Evolutionary conservation across 768 basidiomycete species (phyloP).

Genomic region (Boletus subparvulus): DNA sequence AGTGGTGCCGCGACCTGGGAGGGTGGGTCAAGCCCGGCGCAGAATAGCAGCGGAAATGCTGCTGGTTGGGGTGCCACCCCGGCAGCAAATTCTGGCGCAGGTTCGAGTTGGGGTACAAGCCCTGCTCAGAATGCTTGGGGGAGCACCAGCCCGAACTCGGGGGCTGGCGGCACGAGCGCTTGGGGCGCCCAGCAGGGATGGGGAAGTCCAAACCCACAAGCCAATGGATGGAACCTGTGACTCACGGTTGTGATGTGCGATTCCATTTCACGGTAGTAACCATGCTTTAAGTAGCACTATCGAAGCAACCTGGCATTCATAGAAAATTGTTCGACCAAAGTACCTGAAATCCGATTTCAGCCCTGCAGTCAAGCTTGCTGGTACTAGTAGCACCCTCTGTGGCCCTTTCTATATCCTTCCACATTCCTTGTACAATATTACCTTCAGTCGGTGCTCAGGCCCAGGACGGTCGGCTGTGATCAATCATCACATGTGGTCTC

Average conservation of each 20-base stretch:
- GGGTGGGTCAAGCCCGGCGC: conserved; percentile 26
- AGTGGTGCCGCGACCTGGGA: conserved; percentile 25
- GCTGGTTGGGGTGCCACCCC: conserved; percentile 27
- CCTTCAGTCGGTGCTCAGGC: too few species aligned
- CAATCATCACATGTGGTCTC: too few species aligned
- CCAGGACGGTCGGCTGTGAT: too few species aligned
- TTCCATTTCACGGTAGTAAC: neutral
- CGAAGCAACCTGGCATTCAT: too few species aligned
- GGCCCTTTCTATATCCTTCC: too few species aligned
- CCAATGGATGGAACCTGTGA: conserved; percentile 55
- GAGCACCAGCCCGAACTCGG: conserved; percentile 31
- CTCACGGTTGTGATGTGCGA: neutral
- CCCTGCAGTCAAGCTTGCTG: too few species aligned
- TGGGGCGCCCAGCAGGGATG: conserved; percentile 44
- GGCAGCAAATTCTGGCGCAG: conserved; percentile 24
- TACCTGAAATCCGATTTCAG: too few species aligned
- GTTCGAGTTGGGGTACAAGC: conserved; percentile 32
- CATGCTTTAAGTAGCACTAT: too few species aligned
- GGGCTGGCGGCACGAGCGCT: conserved; percentile 12
- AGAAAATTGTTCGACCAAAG: too few species aligned
- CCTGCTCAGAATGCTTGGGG: conserved; percentile 40
- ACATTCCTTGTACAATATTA: too few species aligned
- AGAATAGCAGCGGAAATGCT: conserved; percentile 20
- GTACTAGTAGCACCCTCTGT: too few species aligned
- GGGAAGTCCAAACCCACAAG: conserved; percentile 48